These are phyloP conservation scores for Zasmidium citrigriseum DNA, from an alignment of 2,329 filamentous ascomycete genomes.

Conservation along the genomic window DNA sequence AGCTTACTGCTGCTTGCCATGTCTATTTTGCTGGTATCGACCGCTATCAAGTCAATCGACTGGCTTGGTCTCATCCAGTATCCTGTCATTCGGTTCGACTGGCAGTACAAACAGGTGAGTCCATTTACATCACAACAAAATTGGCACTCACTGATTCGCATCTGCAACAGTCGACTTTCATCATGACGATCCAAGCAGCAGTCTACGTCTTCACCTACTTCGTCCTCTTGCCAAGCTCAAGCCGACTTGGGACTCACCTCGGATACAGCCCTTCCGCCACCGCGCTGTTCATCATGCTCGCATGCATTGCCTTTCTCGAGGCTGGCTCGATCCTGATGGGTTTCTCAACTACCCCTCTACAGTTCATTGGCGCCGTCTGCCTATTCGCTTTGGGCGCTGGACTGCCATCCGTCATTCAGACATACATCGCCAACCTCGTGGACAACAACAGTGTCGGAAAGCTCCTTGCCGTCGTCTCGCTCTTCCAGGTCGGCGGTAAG, in stretches of 20 bases:
- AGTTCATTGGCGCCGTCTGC: slow-evolving; percentile 9
- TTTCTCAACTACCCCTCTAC: neutral
- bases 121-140: neutral
- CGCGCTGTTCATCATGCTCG: slow-evolving; percentile 7
- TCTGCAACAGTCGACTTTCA: slow-evolving; percentile 1
- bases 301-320: slow-evolving; percentile 40
- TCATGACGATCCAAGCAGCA: slow-evolving; percentile 7
- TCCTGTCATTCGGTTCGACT: slow-evolving; percentile 11
- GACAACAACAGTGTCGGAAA: neutral
- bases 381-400: slow-evolving; percentile 8
- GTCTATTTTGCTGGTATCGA: slow-evolving; percentile 5
- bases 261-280: slow-evolving; percentile 4
- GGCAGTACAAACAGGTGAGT: slow-evolving; percentile 8
- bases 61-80: slow-evolving; percentile 11
- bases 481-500: slow-evolving; percentile 11
- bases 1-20: neutral
- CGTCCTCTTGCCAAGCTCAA: slow-evolving; percentile 2
- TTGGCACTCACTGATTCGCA: neutral
- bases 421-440: slow-evolving; percentile 11
- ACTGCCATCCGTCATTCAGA: slow-evolving; percentile 9
- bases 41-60: slow-evolving; percentile 9
- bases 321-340: slow-evolving; percentile 36
- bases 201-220: slow-evolving; percentile 11
- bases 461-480: slow-evolving; percentile 4
- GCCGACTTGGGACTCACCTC: slow-evolving; percentile 3